Percentiles rank a stretch among this genome's conserved stretches.
phyloP scores from a whole-genome alignment of 139 green algal genomes.

The Pleodorina starrii region DNA sequence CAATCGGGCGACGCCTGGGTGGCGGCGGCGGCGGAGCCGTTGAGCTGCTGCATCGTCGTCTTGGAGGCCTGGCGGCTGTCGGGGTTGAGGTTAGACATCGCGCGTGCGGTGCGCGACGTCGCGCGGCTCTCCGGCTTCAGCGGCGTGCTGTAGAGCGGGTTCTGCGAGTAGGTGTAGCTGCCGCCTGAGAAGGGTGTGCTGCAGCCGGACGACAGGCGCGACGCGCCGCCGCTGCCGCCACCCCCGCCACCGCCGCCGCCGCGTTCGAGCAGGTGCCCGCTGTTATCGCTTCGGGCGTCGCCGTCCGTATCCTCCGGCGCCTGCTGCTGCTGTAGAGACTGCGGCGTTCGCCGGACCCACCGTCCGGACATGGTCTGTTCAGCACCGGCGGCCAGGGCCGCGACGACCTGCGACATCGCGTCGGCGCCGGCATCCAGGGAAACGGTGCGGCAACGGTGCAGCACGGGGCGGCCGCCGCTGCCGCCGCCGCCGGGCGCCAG shows the following conservation, averaged over 20 bases:
- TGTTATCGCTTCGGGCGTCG: not conserved
- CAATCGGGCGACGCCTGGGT: not conserved
- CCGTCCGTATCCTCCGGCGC: not conserved
- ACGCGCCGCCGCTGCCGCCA: not conserved
- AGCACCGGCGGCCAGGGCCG: not conserved
- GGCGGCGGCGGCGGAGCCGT: not conserved
- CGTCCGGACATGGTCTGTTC: not conserved
- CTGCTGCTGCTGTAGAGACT: not conserved
- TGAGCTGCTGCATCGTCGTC: not conserved
- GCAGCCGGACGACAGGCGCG: conserved; percentile 1
- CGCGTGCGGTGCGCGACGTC: conserved; percentile 21
- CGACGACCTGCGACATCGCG: not conserved
- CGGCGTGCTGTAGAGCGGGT: not conserved
- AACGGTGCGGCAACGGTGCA: not conserved
- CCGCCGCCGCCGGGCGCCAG: not conserved
- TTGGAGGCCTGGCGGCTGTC: conserved; percentile 36
- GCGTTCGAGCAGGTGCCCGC: conserved; percentile 4
- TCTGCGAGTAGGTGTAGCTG: conserved; percentile 19
- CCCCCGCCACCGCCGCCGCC: not conserved
- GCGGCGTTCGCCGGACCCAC: not conserved
- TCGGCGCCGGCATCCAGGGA: not conserved
- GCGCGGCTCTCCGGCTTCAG: conserved; percentile 21
- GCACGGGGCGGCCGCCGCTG: not conserved
- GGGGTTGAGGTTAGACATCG: conserved; percentile 36
- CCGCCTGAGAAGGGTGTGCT: not conserved